Evolutionary conservation across 1,284 basidiomycete genomes (phyloP), one percentile per base, ranked within the genome.

Genomic region (Sanghuangporus weigelae): DNA sequence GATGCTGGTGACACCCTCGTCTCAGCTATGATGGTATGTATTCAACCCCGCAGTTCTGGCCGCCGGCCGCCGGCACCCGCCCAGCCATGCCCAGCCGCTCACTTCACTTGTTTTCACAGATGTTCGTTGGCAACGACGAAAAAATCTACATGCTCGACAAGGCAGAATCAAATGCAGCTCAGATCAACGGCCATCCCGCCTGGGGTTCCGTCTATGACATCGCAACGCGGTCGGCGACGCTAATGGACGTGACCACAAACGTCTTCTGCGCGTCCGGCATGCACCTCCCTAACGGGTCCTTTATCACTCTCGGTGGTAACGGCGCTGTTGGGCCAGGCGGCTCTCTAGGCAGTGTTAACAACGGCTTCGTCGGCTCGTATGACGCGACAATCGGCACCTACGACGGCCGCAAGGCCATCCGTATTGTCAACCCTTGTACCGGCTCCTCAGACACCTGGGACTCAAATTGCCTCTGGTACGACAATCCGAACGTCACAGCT

Each of bases 191-290:
- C 7, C 77, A 76, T 64, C 73, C 78, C 38, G 75, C 74, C n/a
- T 76, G 74, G 71, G 77, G 74, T 53, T 66, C 75, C 26, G 73
- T 77, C 59, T 82, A 79, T 80, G 84, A 86, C 71, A 79, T 87
- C 39, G 72, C 77, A 12, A 75, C 81, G 0, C 81, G 81, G 64
- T 73, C 79, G 7, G 76, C 83, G 1, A 76, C 77, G 19, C 68
- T 79, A 0, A 87, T 96, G 89, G 87, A 90, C 63, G 81, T 96
- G 49, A 69, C 75, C 59, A 91, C 89, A 48, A 96, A 96, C 74
- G 80, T 85, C 12, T 96, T 96, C 78, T 95, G 90, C 70, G 84
- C 90, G 12, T 89, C 88, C 16, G 88, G 87, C 59, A 87, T 81
- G 84, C 85, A 86, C 71, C 73, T 86, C 1, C 85, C 85, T 0